Conservation (phyloP, 2,329 filamentous ascomycete genomes). For the Sporothrix dimorphospora region DNA sequence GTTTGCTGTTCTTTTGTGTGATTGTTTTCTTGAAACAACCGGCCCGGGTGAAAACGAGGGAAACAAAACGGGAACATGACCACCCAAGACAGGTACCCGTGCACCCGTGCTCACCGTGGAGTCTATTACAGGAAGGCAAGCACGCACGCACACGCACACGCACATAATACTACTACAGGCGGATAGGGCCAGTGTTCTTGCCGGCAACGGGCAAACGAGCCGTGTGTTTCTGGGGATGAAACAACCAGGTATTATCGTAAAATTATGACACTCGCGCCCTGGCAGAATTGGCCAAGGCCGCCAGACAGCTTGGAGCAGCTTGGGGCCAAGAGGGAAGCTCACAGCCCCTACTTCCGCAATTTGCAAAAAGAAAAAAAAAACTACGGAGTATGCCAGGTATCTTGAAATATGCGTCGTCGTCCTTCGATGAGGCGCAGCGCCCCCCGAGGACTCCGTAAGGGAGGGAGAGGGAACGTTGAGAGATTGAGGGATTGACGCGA, state of each 20-base stretch:
- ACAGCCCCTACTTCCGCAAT: not conserved
- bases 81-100: not conserved
- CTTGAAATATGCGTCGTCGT: not conserved
- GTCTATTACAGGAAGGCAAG: not conserved
- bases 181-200: not conserved
- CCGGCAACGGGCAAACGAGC: not conserved
- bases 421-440: conserved; percentile 18
- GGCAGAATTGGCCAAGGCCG: no score
- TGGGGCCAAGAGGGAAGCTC: not conserved
- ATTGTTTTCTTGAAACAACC: conserved; percentile 5
- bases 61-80: not conserved
- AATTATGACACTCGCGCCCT: no score
- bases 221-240: conserved; percentile 18
- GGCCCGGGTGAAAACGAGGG: not conserved
- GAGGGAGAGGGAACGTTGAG: not conserved
- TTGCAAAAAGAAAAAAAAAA: no score
- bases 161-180: not conserved
- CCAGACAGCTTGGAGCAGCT: not conserved
- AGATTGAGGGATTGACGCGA: conserved; percentile 3
- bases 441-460: conserved; percentile 11
- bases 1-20: not conserved
- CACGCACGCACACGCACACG: no score
- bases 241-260: conserved; percentile 12
- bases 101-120: not conserved
- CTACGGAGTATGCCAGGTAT: no score